A percentile compares a stretch with the other conserved stretches of the same genome.
Evolutionary conservation across 768 basidiomycete genomes (phyloP).

Genomic region (Amanita phalloides): DNA sequence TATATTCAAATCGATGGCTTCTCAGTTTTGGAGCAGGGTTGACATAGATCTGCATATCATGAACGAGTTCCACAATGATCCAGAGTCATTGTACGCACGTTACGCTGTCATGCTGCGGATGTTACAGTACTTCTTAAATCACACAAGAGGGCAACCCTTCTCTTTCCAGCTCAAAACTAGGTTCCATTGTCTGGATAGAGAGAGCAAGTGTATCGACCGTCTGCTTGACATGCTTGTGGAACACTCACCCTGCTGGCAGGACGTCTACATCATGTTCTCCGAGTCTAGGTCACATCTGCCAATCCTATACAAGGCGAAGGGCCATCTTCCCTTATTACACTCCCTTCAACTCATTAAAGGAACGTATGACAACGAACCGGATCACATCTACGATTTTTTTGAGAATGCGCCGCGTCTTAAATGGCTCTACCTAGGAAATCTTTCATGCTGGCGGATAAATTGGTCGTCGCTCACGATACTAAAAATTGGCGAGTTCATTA

Average conservation of each 20-base stretch:
- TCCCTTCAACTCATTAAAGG: not conserved
- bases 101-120: not conserved
- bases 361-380: not conserved
- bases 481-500: not conserved
- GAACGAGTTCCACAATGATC: not conserved
- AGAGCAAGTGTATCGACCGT: not conserved
- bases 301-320: not conserved
- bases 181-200: not conserved
- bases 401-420: not conserved
- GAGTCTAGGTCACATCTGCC: not conserved
- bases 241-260: not conserved
- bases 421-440: not conserved
- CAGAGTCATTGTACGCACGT: not conserved
- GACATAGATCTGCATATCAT: not conserved
- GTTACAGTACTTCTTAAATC: not conserved
- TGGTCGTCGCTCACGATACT: not conserved
- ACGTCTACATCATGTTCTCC: not conserved
- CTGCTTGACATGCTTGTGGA: not conserved
- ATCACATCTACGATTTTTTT: not conserved
- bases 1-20: not conserved
- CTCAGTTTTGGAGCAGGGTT: conserved; percentile 1
- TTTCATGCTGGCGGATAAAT: not conserved
- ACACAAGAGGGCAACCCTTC: not conserved
- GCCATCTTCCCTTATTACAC: not conserved
- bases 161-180: not conserved